phyloP scores from a whole-genome alignment of 257 asterid species.

The Solanum pimpinellifolium region DNA sequence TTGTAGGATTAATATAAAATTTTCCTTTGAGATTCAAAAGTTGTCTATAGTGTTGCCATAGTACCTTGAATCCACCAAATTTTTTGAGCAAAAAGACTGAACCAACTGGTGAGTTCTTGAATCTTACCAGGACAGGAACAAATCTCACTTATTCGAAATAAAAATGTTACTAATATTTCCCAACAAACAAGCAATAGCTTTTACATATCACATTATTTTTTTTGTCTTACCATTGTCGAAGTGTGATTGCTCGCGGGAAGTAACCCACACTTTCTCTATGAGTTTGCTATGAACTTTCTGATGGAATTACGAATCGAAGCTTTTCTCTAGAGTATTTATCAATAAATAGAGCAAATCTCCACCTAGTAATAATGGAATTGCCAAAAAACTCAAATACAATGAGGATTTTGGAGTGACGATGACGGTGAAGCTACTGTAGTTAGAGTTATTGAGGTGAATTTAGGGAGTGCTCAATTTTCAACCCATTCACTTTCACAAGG shows the following conservation, averaged over 20 bases:
- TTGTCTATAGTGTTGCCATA: too few species aligned
- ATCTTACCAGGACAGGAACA: too few species aligned
- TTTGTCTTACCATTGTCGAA: too few species aligned
- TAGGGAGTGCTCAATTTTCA: constrained; percentile 81
- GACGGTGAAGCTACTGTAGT: constrained; percentile 55
- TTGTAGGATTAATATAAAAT: too few species aligned
- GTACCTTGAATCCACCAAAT: too few species aligned
- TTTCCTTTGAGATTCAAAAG: too few species aligned
- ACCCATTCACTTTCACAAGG: constrained; percentile 92
- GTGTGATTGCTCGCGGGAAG: constrained; percentile 52
- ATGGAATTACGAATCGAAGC: constrained; percentile 78
- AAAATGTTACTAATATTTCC: too few species aligned
- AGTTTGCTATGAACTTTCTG: constrained; percentile 42
- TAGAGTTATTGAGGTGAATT: constrained; percentile 56
- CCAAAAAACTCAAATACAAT: constrained; percentile 47
- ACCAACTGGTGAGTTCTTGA: too few species aligned
- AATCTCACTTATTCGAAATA: too few species aligned
- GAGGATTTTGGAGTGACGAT: constrained; percentile 39
- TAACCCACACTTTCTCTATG: constrained; percentile 68
- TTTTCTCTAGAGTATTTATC: constrained; percentile 82
- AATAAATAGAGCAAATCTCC: constrained; percentile 39
- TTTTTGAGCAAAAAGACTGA: too few species aligned
- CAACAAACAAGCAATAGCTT: too few species aligned
- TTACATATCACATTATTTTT: too few species aligned
- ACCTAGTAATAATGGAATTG: constrained; percentile 41